Conservation (phyloP, 352 stramenopile genomes). For the Aphanomyces stellatus region DNA sequence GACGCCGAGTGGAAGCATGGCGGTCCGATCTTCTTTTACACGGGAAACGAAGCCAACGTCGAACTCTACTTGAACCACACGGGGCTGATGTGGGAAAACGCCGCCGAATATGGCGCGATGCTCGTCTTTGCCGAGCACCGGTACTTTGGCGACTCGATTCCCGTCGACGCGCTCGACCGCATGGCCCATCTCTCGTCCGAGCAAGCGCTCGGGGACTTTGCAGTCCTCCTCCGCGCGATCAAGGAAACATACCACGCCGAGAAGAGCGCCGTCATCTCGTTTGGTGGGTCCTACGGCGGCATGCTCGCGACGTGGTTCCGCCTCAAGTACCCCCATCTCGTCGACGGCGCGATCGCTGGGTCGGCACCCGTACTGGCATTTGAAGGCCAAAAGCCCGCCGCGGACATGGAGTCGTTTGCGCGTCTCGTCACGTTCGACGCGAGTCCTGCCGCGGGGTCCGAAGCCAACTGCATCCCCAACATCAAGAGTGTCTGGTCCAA, state of each 20-base stretch:
- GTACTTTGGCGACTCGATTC: slow-evolving; percentile 90
- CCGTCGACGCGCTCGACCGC: slow-evolving; percentile 70
- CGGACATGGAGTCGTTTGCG: slow-evolving; percentile 62
- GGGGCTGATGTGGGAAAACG: slow-evolving; percentile 93
- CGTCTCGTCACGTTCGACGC: slow-evolving; percentile 68
- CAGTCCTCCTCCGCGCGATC: slow-evolving; percentile 78
- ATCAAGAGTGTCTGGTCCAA: slow-evolving; percentile 63
- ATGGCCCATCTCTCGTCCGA: slow-evolving; percentile 81
- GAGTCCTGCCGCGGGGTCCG: slow-evolving; percentile 53
- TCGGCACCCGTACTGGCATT: slow-evolving; percentile 92
- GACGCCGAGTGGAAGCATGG: slow-evolving; percentile 59
- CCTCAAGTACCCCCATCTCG: slow-evolving; percentile 92
- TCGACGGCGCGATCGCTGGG: slow-evolving; percentile 88
- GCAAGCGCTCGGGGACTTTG: slow-evolving; percentile 91
- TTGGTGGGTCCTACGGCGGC: slow-evolving; percentile 94
- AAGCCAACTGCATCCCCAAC: slow-evolving; percentile 76
- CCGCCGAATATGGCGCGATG: slow-evolving; percentile 75
- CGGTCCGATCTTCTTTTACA: slow-evolving; percentile 88
- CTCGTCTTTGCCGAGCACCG: slow-evolving; percentile 95
- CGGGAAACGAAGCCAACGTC: slow-evolving; percentile 93
- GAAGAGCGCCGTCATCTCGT: slow-evolving; percentile 85
- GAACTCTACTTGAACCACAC: slow-evolving; percentile 93
- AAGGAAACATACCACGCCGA: slow-evolving; percentile 61
- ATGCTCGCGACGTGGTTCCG: slow-evolving; percentile 93
- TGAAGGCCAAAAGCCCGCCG: slow-evolving; percentile 38